Base-by-base conservation (phyloP, 2,329 filamentous ascomycete genomes). In the Amphichorda felina region DNA sequence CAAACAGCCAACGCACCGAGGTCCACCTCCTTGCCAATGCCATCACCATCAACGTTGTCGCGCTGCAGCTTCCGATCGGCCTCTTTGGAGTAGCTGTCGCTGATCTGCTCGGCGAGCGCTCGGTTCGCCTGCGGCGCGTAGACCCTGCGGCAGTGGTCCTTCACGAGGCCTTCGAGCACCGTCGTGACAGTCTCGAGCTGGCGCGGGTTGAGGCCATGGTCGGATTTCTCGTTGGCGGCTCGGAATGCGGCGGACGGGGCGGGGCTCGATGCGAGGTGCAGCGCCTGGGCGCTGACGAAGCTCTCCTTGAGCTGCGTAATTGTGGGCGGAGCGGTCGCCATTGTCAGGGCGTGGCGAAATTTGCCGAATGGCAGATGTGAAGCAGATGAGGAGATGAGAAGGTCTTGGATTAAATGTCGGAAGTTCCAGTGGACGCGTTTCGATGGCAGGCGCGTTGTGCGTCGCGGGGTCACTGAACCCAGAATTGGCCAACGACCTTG, bases 31-130 rank as follows among this genome's bases (percentile, higher is more conserved):
- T 51, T 48, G 21, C 45, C 52, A 17, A 65, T 51, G 1, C 56
- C 50, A 5, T 48, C 52, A 15, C 50, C 61, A 19, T 56, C 59
- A 39, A 57, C 52, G 2, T 41, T 50, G 16, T 38, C 35, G 1
- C 52, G 56, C 8, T 46, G 48, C 34, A 56, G 54, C 30, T 51
- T 57, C 26, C 61, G 60, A 27, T 66, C 62, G 4, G 56, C 58
- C 11, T 59, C 57, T 5, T 55, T 55, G 53, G 68, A 68, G 52
- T 84, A 85, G 30, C 82, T 57, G 33, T 58, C 56, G 54, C 82
- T 77, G 29, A 86, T 75, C 58, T 86, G 80, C 59, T 83, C 79
- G 2, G 80, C 79, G 14, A 85, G 70, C 46, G 82, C 77, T 25
- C 79, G 70, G 35, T 70, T 74, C n/a, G 79, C 77, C 45, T 81